These are phyloP conservation scores for Fonsecaea pedrosoi DNA, from an alignment of 2,329 filamentous ascomycete species.

Conservation along the genomic window DNA sequence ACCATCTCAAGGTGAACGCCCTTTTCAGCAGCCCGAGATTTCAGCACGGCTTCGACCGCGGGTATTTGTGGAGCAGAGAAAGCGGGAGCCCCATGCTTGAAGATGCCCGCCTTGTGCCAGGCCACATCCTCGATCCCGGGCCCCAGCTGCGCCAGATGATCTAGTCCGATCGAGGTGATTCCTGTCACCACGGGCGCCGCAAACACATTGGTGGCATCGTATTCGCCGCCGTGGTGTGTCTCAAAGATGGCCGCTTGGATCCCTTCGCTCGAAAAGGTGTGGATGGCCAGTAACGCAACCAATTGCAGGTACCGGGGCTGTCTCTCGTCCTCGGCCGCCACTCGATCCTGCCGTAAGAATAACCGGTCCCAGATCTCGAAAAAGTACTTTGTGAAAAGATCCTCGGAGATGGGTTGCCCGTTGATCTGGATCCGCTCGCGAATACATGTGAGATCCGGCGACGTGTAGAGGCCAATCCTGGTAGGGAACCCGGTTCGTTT, in stretches of 20 bases:
- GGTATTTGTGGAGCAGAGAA: slow-evolving; percentile 53
- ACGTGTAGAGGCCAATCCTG: slow-evolving; percentile 81
- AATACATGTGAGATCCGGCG: slow-evolving; percentile 81
- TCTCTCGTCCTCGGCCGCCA: slow-evolving; percentile 58
- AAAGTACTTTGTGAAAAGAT: slow-evolving; percentile 75
- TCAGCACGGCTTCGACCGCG: slow-evolving; percentile 62
- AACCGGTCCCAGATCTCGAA: slow-evolving; percentile 81
- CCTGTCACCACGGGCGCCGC: slow-evolving; percentile 71
- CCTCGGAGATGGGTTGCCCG: slow-evolving; percentile 70
- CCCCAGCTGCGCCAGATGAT: slow-evolving; percentile 81
- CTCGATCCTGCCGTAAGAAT: slow-evolving; percentile 53
- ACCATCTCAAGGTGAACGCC: slow-evolving; percentile 51
- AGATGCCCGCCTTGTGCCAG: slow-evolving; percentile 90
- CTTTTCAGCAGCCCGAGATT: slow-evolving; percentile 60
- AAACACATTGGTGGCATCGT: slow-evolving; percentile 88
- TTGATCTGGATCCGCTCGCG: slow-evolving; percentile 84
- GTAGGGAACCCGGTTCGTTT: slow-evolving; percentile 39
- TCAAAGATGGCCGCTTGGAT: slow-evolving; percentile 83
- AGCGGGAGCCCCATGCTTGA: slow-evolving; percentile 61
- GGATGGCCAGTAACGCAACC: slow-evolving; percentile 84
- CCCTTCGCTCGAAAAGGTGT: slow-evolving; percentile 76
- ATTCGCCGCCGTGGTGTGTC: slow-evolving; percentile 91
- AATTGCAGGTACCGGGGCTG: slow-evolving; percentile 90
- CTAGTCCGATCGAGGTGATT: slow-evolving; percentile 82
- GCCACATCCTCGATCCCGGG: slow-evolving; percentile 79